Evolutionary conservation across 2,329 filamentous ascomycete species (phyloP).

Genomic region (Akanthomyces uredinophilus): DNA sequence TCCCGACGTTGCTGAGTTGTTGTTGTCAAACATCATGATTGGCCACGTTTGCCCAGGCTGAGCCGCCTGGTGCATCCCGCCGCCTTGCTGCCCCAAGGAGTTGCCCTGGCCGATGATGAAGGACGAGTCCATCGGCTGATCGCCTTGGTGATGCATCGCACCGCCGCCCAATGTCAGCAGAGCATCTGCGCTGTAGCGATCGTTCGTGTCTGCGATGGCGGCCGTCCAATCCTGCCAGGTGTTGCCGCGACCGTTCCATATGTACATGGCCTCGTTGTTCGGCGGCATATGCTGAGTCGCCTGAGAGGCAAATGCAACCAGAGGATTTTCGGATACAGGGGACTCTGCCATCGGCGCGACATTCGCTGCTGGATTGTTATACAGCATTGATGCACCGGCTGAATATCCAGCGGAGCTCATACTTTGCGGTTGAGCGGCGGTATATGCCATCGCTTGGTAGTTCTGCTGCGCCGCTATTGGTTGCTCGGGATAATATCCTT

Average conservation of each 20-base stretch:
- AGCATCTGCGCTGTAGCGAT: conserved; percentile 45
- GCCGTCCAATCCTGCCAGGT: conserved; percentile 53
- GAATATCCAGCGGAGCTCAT: conserved; percentile 22
- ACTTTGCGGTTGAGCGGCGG: conserved; percentile 22
- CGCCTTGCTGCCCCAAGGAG: conserved; percentile 7
- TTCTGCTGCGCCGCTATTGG: conserved; percentile 23
- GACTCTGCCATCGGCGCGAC: conserved; percentile 20
- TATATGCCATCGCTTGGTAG: conserved; percentile 29
- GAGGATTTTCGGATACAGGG: conserved; percentile 30
- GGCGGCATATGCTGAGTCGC: conserved; percentile 31
- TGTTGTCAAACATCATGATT: conserved; percentile 12
- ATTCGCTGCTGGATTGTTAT: conserved; percentile 20
- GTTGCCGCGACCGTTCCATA: conserved; percentile 35
- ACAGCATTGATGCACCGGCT: conserved; percentile 25
- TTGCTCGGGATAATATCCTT: conserved; percentile 27
- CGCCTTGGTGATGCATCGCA: conserved; percentile 15
- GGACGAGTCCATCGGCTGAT: conserved; percentile 4
- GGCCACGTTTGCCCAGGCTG: conserved; percentile 10
- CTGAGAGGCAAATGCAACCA: conserved; percentile 37
- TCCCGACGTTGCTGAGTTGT: conserved; percentile 2
- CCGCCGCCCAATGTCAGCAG: conserved; percentile 41
- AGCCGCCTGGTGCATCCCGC: background rate
- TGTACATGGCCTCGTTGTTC: conserved; percentile 24
- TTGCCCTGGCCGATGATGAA: conserved; percentile 1
- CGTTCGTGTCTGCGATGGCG: conserved; percentile 45